Evolutionary conservation across 768 basidiomycete species (phyloP).

Genomic region (Kwoniella sp.): DNA sequence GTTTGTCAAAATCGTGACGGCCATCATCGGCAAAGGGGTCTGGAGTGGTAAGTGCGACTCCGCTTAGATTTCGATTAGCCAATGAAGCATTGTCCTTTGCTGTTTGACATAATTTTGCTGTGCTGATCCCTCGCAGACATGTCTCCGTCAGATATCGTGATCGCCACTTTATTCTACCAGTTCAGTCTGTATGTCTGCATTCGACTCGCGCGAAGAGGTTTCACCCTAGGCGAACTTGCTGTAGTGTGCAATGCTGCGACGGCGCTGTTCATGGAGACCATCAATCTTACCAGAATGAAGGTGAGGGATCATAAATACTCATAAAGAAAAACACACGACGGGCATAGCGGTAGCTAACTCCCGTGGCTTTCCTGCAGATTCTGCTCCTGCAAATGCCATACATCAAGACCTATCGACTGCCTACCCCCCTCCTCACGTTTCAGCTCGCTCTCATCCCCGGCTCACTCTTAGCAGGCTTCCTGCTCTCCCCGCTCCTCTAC

Average conservation of each 20-base stretch:
- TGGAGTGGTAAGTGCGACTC: constrained; percentile 49
- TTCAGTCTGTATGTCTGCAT: constrained; percentile 86
- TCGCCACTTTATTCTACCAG: constrained; percentile 81
- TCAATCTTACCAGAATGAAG: constrained; percentile 78
- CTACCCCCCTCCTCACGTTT: constrained; percentile 86
- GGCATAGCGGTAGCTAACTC: no score
- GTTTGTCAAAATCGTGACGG: constrained; percentile 47
- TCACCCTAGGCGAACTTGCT: constrained; percentile 91
- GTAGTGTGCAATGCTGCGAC: constrained; percentile 87
- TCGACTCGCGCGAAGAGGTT: constrained; percentile 87
- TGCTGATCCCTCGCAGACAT: constrained; percentile 63
- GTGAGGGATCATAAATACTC: constrained; percentile 62
- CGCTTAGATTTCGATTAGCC: background rate
- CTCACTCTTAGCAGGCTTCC: constrained; percentile 85
- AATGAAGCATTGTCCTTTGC: background rate
- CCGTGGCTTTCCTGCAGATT: constrained; percentile 62
- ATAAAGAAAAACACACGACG: no score
- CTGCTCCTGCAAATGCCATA: constrained; percentile 77
- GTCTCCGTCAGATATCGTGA: constrained; percentile 71
- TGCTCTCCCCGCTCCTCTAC: constrained; percentile 89
- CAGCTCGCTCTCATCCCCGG: constrained; percentile 92
- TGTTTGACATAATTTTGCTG: background rate
- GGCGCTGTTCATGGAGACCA: constrained; percentile 78
- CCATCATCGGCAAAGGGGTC: constrained; percentile 44
- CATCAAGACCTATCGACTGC: constrained; percentile 88